A percentile compares a stretch with the other conserved stretches of the same genome.
Evolutionary conservation across 2,329 filamentous ascomycete genomes (phyloP).

Genomic region (Exophiala phaeomuriformis): DNA sequence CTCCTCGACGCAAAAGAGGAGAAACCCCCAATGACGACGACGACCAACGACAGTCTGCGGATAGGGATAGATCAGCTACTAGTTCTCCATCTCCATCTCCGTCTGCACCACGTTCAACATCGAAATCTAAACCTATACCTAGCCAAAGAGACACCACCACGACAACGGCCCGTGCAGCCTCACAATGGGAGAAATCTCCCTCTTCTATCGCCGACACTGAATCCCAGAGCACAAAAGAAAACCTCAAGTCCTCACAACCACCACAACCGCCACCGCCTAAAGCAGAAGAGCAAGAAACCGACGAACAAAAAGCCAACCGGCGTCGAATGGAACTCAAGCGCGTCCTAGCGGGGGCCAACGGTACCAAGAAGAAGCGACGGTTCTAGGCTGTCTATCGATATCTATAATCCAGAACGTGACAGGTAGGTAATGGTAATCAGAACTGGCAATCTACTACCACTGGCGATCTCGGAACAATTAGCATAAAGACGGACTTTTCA

Average conservation of each 20-base stretch:
- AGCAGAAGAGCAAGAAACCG: constrained; percentile 34
- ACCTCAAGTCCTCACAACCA: no score
- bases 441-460: no score
- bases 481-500: no score
- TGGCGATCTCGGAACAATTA: no score
- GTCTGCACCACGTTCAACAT: constrained; percentile 5
- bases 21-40: background rate
- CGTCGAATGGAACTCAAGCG: constrained; percentile 52
- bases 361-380: constrained; percentile 50
- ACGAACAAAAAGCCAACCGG: constrained; percentile 48
- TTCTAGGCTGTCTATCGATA: constrained; percentile 35
- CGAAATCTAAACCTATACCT: background rate
- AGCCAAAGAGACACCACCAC: no score
- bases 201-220: no score
- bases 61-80: background rate
- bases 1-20: background rate
- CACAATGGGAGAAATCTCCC: no score
- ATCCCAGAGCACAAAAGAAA: no score
- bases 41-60: background rate
- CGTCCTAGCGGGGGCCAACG: constrained; percentile 45
- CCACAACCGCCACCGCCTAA: background rate
- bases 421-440: no score
- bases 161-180: no score
- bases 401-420: no score
- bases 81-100: constrained; percentile 13